Evolutionary conservation across 2,329 filamentous ascomycete genomes (phyloP), one percentile per base, ranked within the genome.

Genomic region (Claviceps spartinae): DNA sequence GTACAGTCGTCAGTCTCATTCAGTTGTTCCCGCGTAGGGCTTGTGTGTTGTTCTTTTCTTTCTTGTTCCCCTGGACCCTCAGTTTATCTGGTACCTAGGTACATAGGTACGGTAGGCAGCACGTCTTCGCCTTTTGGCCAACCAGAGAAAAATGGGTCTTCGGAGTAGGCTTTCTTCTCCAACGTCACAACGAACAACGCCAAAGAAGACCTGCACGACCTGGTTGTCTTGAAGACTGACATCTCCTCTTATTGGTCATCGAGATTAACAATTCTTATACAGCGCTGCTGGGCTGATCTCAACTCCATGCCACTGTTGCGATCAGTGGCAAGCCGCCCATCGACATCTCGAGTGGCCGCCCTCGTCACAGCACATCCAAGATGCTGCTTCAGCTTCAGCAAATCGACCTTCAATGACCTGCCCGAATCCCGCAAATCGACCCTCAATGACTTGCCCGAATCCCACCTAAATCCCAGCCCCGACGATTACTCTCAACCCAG

Each of bases 401-500:
- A 59, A 20, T 58, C 62, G 11, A 60, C 62, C n/a, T 51, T 64
- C 51, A 69, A 69, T 56, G 60, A 65, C 47, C 63, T 74, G 22
- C 42, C 59, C 62, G 30, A 34, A 34, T 11, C 30, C 8, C 9
- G 3, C 30, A 11, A 34, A 11, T 9, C 30, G 14, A 59, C 62
- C 14, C 50, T 64, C 51, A 69, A 69, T 56, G 60, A 65, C 47
- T 63, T 74, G 13, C 68, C 71, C 30, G 62, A 66, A 43, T 76
- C 80, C 5, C 84, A 83, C 56, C 78, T 96, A 20, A 86, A 95
- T 64, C 91, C 91, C 2, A 65, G 79, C 0, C 88, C 90, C 0
- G 84, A 88, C 61, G 88, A 95, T 67, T 97, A 94, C 68, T 79
- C 86, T 16, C 75, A 83, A 36, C 81, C 88, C 4, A 85, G 83